Evolutionary conservation across 2,329 filamentous ascomycete species (phyloP), one percentile per base, ranked within the genome.

Genomic region (Diaporthe ampelina): DNA sequence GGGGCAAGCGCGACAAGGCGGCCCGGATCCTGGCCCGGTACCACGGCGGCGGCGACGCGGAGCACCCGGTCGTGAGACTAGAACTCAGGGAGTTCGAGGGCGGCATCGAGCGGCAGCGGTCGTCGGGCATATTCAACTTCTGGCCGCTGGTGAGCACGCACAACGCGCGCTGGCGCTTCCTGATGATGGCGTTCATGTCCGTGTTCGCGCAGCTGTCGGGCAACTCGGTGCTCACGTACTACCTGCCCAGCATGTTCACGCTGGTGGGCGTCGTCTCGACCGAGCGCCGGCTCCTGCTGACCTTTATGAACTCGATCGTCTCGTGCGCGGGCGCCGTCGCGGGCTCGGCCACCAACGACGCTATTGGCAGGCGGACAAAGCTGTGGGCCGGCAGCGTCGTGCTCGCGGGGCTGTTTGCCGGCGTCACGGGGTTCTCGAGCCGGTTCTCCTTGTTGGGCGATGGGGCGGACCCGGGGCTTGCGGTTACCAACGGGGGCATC

Each of bases 11-110:
- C 26, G 83, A 85, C 0, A 58, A 82, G 70, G 84, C 84, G 17
- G 80, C 80, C 4, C 68, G 72, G 0, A 82, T 86, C 61, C 78
- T 86, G 3, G 82, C 81, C 57, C 80, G 79, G 67, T 81, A 81
- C 72, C 80, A 81, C 63, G 80, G 81, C 73, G 81, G 81, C 61
- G 81, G 80, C 50, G 76, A 82, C 76, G 76, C 75, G 65, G 75
- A 81, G 43, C 78, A 76, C 76, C 81, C 83, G 0, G 79, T 86
- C 19, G 85, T 86, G 7, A 79, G 81, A 70, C 81, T 86, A 6
- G 83, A 85, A 76, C 79, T 84, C 70, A 79, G 79, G 40, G 84
- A 86, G 73, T 85, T 86, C 77, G 79, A 83, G 67, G 75, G 79
- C 1, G 79, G 81, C 57, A 85, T 86, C 35, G 80, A 83, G n/a